A percentile compares a stretch with the other conserved stretches of the same genome.
Conservation (phyloP, 2,329 filamentous ascomycete genomes). For the Penicillium sp. region DNA sequence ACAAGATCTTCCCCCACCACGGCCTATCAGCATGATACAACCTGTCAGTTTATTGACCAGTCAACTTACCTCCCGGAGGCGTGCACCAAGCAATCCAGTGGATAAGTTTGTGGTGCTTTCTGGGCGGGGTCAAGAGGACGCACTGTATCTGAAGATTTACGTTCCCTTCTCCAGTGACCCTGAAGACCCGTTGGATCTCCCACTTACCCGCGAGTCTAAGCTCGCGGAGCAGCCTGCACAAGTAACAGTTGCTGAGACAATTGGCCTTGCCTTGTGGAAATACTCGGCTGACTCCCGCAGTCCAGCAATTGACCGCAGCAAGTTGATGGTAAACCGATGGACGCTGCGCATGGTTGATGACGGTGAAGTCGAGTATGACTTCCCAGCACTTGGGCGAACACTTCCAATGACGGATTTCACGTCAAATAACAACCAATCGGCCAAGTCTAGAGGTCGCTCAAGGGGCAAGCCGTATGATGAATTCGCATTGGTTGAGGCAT, state of each 20-base stretch:
- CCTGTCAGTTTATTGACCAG: slow-evolving; percentile 59
- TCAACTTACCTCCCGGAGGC: slow-evolving; percentile 56
- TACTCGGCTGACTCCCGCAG: slow-evolving; percentile 60
- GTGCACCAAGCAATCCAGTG: slow-evolving; percentile 59
- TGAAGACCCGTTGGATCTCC: slow-evolving; percentile 58
- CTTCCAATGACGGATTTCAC: slow-evolving; percentile 63
- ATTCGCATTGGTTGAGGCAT: slow-evolving; percentile 63
- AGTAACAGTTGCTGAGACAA: slow-evolving; percentile 61
- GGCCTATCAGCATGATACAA: slow-evolving; percentile 59
- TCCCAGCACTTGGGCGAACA: slow-evolving; percentile 58
- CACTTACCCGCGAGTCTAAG: slow-evolving; percentile 56
- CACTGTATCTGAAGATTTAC: slow-evolving; percentile 64
- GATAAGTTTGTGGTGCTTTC: slow-evolving; percentile 61
- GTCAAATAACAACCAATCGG: slow-evolving; percentile 64
- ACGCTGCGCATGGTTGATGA: slow-evolving; percentile 67
- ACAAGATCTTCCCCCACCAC: slow-evolving; percentile 59
- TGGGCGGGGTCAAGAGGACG: slow-evolving; percentile 60
- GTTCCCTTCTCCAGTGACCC: slow-evolving; percentile 58
- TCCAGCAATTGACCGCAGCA: slow-evolving; percentile 52
- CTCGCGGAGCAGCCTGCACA: slow-evolving; percentile 49
- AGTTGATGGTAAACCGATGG: slow-evolving; percentile 63
- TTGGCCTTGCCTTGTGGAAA: slow-evolving; percentile 61
- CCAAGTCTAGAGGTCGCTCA: slow-evolving; percentile 52
- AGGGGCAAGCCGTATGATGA: slow-evolving; percentile 66
- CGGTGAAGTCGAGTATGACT: slow-evolving; percentile 66